phyloP scores from a whole-genome alignment of 163 green algal genomes.

The Scenedesmus sp. region DNA sequence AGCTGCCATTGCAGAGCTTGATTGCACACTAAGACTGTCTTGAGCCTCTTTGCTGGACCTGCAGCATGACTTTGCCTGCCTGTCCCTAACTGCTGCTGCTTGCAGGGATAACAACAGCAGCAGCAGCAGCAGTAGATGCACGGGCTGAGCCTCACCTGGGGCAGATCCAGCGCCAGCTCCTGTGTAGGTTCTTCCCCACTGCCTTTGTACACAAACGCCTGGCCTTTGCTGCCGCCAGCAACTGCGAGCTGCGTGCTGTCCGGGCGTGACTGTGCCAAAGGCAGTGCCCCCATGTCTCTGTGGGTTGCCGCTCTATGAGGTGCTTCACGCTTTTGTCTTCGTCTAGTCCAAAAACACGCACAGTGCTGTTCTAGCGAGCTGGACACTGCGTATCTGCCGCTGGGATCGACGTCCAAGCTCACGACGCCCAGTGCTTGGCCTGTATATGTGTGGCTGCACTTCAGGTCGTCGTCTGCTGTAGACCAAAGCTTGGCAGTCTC shows the following conservation, averaged over 20 bases:
- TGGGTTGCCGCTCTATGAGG: slow-evolving; percentile 86
- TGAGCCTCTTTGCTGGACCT: not conserved
- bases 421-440: slow-evolving; percentile 92
- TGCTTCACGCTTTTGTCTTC: slow-evolving; percentile 72
- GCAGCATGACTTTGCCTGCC: not conserved
- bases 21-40: not conserved
- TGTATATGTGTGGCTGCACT: slow-evolving; percentile 76
- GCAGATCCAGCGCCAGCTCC: slow-evolving; percentile 61
- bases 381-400: slow-evolving; percentile 84
- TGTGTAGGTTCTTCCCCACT: slow-evolving; percentile 52
- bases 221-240: slow-evolving; percentile 82
- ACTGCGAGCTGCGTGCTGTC: slow-evolving; percentile 85
- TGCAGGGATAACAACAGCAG: too few species aligned
- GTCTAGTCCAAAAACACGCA: slow-evolving; percentile 88
- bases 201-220: slow-evolving; percentile 76
- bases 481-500: slow-evolving; percentile 93
- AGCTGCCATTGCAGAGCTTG: not conserved
- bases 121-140: not conserved
- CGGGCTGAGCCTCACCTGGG: slow-evolving; percentile 51
- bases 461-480: slow-evolving; percentile 63
- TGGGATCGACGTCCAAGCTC: slow-evolving; percentile 81
- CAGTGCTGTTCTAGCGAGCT: slow-evolving; percentile 88
- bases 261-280: slow-evolving; percentile 74
- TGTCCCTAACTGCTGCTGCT: not conserved
- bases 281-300: slow-evolving; percentile 92